Conservation (phyloP, 495 filamentous ascomycete species). For the Xylaria curta region DNA sequence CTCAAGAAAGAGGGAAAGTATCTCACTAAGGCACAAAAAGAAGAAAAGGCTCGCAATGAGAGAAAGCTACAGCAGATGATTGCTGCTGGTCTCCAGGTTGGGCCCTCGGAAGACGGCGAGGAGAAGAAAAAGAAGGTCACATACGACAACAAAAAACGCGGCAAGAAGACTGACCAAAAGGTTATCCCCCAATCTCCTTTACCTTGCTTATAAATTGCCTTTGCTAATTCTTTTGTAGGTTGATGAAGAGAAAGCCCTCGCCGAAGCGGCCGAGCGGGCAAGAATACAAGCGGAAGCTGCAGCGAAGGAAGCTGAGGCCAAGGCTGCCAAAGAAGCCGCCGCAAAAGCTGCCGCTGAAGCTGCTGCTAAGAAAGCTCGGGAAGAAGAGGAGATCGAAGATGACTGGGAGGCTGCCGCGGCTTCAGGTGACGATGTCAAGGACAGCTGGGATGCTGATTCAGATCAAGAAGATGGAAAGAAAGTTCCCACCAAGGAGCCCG, state of each 20-base stretch:
- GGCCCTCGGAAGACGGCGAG: conserved; percentile 66
- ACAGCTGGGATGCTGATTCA: conserved; percentile 90
- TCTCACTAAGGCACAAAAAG: conserved; percentile 90
- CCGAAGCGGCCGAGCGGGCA: conserved; percentile 73
- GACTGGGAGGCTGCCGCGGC: conserved; percentile 91
- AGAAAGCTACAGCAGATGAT: conserved; percentile 94
- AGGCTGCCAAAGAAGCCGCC: conserved; percentile 59
- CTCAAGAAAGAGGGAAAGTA: conserved; percentile 95
- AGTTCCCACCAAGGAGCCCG: conserved; percentile 32
- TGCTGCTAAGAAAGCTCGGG: conserved; percentile 56
- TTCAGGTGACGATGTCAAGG: conserved; percentile 79
- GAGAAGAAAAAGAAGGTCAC: conserved; percentile 77
- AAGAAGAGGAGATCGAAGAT: conserved; percentile 68
- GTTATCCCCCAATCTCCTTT: conserved; percentile 49
- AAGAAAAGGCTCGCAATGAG: conserved; percentile 82
- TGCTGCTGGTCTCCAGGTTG: conserved; percentile 82
- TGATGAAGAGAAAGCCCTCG: conserved; percentile 73
- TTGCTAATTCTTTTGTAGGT: conserved; percentile 44
- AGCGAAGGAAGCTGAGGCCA: conserved; percentile 64
- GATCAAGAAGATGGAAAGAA: conserved; percentile 70
- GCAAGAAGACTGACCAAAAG: conserved; percentile 70
- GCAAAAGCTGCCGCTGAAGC: conserved; percentile 63
- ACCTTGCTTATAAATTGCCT: neutral
- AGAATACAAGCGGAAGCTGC: conserved; percentile 69
- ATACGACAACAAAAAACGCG: conserved; percentile 76